Evolutionary conservation across 164 flowering plant genomes (phyloP), one percentile per base, ranked within the genome.

Genomic region (Liriodendron chinense): DNA sequence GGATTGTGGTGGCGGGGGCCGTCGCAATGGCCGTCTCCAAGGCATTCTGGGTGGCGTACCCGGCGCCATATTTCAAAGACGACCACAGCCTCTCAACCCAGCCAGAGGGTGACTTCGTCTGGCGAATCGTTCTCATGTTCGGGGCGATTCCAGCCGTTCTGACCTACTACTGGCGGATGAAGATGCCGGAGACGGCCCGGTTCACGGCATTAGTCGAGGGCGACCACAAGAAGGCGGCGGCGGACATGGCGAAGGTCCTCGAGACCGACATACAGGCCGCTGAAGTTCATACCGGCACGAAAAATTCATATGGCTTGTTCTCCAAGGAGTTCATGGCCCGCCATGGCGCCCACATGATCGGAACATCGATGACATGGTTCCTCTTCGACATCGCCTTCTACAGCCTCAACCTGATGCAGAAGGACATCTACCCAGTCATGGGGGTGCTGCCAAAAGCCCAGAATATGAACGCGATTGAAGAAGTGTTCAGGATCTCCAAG

Each of bases 131-230:
- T 53, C 66, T 92, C 57, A 91, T 91, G 89, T 81, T 84, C 8
- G 69, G 22, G 91, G 97, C 7, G 87, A 92, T 0, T 69, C 95
- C 95, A 0, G 95, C 97, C 1, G 84, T 80, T 0, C 71, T 88
- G 1, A 91, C 95, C 0, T 92, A 86, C 85, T 92, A 92, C 82
- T 89, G 86, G 91, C 74, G 97, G 25, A 77, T 84, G 87, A 91
- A 89, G 75, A 92, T 92, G 95, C 97, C 94, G 0, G 92, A 92
- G 65, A 25, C 69, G 18, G 48, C 69, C 0, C 49, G 69, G n/a
- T 67, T 88, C 95, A 91, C 94, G 0, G 94, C 95, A 1, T 87
- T 92, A 2, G 93, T 92, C 16, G 97, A 14, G 20, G 47, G 22
- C 21, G n/a, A 67, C 69, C 47, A 26, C 3, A 14, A 67, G 48